Evolutionary conservation across 768 basidiomycete genomes (phyloP), one percentile per base, ranked within the genome.

Genomic region (Suillus cothurnatus): DNA sequence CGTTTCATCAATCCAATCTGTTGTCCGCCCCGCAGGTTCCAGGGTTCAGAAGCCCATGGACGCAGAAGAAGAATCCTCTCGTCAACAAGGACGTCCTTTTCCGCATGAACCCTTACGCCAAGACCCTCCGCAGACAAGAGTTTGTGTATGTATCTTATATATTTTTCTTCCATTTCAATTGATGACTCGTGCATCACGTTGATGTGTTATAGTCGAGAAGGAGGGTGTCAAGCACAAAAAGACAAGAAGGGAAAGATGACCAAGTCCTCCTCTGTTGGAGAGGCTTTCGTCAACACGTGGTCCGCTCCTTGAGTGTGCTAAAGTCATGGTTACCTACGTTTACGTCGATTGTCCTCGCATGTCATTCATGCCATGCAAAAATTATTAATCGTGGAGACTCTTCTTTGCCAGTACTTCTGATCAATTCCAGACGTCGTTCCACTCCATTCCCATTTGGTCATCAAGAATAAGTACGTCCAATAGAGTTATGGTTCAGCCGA

Each of bases 61-160:
- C 95, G 68, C 96, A 98, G 84, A 95, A 95, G 92, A 98, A 99
- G 91, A 98, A 97, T 85, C 95, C 96, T 61, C 87, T 97, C 73
- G 79, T 87, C 81, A 97, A 97, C 90, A 95, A 92, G 85, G 86
- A n/a, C 60, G 82, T 96, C 72, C 88, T 96, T 77, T 96, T 95
- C 94, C 91, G 95, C 73, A 87, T 99, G 81, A 99, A 99, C 86
- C 97, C 97, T 61, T 98, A 99, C 81, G 97, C 96, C 73, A 97
- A 97, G 88, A 91, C 92, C 53, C 80, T 95, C 73, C 92, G 94
- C 78, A 84, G 91, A 71, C 91, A 95, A 74, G 94, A 97, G 77
- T 80, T n/a, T 97, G 70, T 85, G 92, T 94, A 77, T 65, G 92
- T 92, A 28, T 23, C 19, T n/a, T 53, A 58, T 38, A 55, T 61